phyloP scores from a whole-genome alignment of 495 filamentous ascomycete species.

The Schizothecium vesticola region DNA sequence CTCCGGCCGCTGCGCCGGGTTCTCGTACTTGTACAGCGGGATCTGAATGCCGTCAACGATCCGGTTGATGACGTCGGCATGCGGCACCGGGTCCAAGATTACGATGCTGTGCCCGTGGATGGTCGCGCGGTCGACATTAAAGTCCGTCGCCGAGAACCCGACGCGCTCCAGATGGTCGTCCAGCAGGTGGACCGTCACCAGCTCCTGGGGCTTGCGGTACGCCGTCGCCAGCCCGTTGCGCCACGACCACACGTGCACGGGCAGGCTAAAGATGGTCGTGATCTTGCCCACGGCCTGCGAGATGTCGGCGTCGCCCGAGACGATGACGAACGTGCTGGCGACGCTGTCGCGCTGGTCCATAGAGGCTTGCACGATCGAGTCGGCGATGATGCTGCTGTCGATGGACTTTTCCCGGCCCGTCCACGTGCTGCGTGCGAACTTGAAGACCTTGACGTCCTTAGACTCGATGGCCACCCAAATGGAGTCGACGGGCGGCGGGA shows the following conservation, averaged over 20 bases:
- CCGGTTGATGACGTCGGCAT: not conserved
- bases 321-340: conserved; percentile 6
- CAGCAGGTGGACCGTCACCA: not conserved
- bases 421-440: conserved; percentile 5
- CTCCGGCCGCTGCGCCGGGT: not conserved
- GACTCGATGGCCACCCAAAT: conserved; percentile 7
- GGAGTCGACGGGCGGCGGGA: conserved; percentile 8
- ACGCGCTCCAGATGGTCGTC: conserved; percentile 8
- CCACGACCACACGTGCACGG: conserved; percentile 14
- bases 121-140: not conserved
- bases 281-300: conserved; percentile 1
- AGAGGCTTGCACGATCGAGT: not conserved
- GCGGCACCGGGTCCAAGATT: conserved; percentile 4
- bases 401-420: conserved; percentile 9
- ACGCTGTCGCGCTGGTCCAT: not conserved
- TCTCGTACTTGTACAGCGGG: not conserved
- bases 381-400: conserved; percentile 10
- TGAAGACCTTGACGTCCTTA: conserved; percentile 4
- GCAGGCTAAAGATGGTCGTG: not conserved
- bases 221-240: conserved; percentile 2
- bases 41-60: not conserved
- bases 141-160: not conserved
- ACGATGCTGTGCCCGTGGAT: conserved; percentile 11
- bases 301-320: conserved; percentile 12
- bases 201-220: not conserved